Evolutionary conservation across 2,329 filamentous ascomycete genomes (phyloP).

Genomic region (Blastomyces gilchristii): DNA sequence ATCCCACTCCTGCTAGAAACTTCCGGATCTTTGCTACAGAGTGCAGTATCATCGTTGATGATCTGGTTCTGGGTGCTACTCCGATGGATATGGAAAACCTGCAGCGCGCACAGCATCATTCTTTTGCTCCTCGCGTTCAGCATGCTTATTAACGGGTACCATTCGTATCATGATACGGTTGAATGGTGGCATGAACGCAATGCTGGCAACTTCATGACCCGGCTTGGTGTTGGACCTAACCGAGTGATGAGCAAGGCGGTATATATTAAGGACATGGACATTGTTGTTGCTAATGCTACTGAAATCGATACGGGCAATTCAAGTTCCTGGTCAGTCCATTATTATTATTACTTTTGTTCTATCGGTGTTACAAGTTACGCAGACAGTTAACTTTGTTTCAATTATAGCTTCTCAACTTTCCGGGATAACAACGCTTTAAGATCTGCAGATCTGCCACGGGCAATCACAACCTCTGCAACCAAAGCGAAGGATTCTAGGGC

Average conservation of each 20-base stretch:
- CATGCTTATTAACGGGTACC: constrained; percentile 59
- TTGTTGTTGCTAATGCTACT: constrained; percentile 41
- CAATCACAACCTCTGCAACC: constrained; percentile 19
- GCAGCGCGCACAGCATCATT: constrained; percentile 64
- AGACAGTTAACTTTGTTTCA: neutral
- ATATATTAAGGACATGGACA: constrained; percentile 70
- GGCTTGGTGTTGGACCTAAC: constrained; percentile 70
- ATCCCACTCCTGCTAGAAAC: constrained; percentile 63
- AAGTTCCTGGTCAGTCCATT: constrained; percentile 24
- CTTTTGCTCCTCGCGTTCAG: constrained; percentile 60
- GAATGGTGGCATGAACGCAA: constrained; percentile 79
- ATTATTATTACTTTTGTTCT: neutral
- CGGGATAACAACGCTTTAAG: constrained; percentile 31
- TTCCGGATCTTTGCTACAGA: constrained; percentile 61
- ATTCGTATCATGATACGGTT: constrained; percentile 61
- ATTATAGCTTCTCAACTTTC: constrained; percentile 32
- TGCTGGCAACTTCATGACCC: constrained; percentile 68
- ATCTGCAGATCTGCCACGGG: constrained; percentile 24
- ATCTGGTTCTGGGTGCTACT: constrained; percentile 63
- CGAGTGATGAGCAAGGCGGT: constrained; percentile 73
- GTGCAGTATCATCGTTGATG: constrained; percentile 63
- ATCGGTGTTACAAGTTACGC: neutral
- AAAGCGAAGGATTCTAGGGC: constrained; percentile 21
- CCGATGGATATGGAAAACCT: constrained; percentile 55
- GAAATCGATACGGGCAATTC: constrained; percentile 21